These are phyloP conservation scores for Agaricus blazei DNA, from an alignment of 768 basidiomycete species.

Conservation along the genomic window DNA sequence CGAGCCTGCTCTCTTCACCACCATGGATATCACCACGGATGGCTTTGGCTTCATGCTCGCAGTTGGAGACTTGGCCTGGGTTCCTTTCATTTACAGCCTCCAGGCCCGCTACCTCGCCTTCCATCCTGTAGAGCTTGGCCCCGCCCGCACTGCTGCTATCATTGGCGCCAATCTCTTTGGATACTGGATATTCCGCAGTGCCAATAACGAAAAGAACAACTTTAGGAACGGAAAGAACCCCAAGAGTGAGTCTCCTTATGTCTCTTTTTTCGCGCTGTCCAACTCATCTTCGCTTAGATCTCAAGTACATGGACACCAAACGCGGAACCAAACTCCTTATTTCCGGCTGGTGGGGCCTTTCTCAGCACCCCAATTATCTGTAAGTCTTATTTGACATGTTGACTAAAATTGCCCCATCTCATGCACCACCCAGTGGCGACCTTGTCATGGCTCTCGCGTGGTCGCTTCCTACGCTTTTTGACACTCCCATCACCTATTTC, in stretches of 20 bases:
- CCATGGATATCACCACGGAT: conserved; percentile 97
- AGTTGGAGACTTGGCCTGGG: conserved; percentile 88
- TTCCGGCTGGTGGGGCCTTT: conserved; percentile 96
- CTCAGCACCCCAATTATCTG: conserved; percentile 92
- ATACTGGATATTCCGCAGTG: conserved; percentile 84
- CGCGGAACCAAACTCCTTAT: conserved; percentile 88
- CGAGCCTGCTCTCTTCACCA: conserved; percentile 89
- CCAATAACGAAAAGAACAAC: conserved; percentile 93
- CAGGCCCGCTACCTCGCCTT: conserved; percentile 97
- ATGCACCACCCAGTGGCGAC: conserved; percentile 56
- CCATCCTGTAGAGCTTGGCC: conserved; percentile 73
- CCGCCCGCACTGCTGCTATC: conserved; percentile 49
- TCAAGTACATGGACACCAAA: conserved; percentile 74
- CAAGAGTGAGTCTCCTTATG: conserved; percentile 59
- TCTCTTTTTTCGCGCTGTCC: neutral
- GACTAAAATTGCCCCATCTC: neutral
- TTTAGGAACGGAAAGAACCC: conserved; percentile 93
- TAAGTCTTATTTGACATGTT: conserved; percentile 24
- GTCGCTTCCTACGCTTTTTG: conserved; percentile 90
- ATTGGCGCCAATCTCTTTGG: conserved; percentile 64
- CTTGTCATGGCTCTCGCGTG: conserved; percentile 88
- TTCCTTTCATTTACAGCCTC: conserved; percentile 90
- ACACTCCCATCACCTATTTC: conserved; percentile 94
- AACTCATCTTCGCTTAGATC: conserved; percentile 39
- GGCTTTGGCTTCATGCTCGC: conserved; percentile 99